Conservation (phyloP, 306 rosid genomes). For the Boehmeria nivea region DNA sequence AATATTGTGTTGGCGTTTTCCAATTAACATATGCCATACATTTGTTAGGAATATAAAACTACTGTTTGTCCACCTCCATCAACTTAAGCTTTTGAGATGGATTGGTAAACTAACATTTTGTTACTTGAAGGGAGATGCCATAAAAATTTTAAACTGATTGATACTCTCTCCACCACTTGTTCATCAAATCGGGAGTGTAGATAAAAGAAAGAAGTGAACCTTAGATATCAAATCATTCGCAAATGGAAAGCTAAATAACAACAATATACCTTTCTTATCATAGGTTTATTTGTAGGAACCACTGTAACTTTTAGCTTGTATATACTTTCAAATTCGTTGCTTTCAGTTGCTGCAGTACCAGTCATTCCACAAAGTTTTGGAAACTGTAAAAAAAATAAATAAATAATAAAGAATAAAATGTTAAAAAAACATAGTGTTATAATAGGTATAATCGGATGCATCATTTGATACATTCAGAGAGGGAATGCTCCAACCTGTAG, state of each 20-base stretch:
- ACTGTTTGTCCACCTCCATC: too few species aligned
- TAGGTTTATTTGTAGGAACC: constrained; percentile 93
- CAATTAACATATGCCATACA: too few species aligned
- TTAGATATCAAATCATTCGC: neutral
- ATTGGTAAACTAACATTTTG: too few species aligned
- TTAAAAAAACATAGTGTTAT: too few species aligned
- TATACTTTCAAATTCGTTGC: constrained; percentile 95
- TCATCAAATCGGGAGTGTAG: neutral
- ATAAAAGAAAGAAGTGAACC: neutral
- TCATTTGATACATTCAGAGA: constrained; percentile 16
- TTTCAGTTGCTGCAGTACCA: constrained; percentile 97
- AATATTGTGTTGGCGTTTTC: too few species aligned
- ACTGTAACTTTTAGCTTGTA: constrained; percentile 95
- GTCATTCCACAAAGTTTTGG: constrained; percentile 99
- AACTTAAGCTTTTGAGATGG: too few species aligned
- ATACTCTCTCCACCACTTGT: neutral
- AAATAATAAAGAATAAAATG: constrained; percentile 9
- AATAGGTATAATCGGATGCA: constrained; percentile 3
- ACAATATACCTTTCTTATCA: constrained; percentile 82
- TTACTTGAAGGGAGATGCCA: too few species aligned
- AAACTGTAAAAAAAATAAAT: constrained; percentile 49
- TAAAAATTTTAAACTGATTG: too few species aligned
- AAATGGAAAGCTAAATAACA: constrained; percentile 3
- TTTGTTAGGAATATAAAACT: too few species aligned
- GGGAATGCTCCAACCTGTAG: constrained; percentile 67